phyloP scores from a whole-genome alignment of 768 basidiomycete genomes.

The Trichaptum fuscoviolaceum region DNA sequence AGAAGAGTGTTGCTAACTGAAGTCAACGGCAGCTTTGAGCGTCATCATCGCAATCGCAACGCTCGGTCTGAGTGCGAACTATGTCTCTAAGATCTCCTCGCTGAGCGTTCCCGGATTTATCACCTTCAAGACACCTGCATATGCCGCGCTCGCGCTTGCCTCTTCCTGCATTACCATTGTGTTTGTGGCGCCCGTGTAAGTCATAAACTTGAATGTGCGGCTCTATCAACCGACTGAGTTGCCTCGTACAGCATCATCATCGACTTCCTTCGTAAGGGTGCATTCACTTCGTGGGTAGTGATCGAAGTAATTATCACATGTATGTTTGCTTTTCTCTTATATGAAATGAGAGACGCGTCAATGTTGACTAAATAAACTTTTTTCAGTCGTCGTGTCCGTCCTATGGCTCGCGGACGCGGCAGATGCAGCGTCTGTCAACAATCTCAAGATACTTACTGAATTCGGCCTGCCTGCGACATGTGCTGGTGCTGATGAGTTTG shows the following conservation, averaged over 20 bases:
- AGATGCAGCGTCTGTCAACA: constrained; percentile 11
- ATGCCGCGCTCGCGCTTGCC: background rate
- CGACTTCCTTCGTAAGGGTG: constrained; percentile 20
- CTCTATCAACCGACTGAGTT: background rate
- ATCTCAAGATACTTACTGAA: background rate
- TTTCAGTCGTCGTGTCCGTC: constrained; percentile 23
- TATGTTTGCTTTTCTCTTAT: background rate
- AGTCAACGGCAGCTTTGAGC: background rate
- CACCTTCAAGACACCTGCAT: background rate
- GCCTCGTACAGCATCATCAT: constrained; percentile 18
- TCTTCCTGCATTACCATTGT: background rate
- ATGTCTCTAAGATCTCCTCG: background rate
- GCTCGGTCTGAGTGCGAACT: background rate
- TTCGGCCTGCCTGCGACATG: background rate
- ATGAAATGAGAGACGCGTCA: background rate
- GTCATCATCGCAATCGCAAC: background rate
- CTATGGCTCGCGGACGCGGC: constrained; percentile 25
- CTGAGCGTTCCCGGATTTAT: background rate
- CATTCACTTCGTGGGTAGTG: constrained; percentile 24
- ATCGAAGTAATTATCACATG: constrained; percentile 18
- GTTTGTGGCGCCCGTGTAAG: background rate
- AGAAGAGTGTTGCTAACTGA: background rate
- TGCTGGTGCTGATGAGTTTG: background rate
- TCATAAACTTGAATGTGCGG: background rate
- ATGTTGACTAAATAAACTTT: too few species aligned